Base-by-base conservation (phyloP, 2,329 filamentous ascomycete species). In the Neoascochyta sp. region DNA sequence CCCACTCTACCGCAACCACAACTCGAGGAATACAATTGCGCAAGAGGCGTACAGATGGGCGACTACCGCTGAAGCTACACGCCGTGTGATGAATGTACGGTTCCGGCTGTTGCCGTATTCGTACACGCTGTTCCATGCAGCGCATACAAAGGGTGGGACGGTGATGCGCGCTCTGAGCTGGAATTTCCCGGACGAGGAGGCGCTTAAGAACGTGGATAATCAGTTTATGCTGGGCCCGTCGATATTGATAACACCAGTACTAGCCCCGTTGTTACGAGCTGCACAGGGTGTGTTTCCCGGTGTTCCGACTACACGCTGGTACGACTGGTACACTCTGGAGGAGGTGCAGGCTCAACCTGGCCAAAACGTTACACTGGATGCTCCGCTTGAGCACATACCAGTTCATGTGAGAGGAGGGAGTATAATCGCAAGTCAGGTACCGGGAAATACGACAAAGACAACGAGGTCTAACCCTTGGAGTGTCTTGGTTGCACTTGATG, bases 1-100 rank as follows among this genome's bases (percentile, higher is more conserved):
- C 63, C 78, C 80, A 2, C 84, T 85, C 62, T 84, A 83, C 61
- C 69, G 81, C 9, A 85, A 86, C 59, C 82, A 86, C 64, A 80
- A 80, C 41, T 10, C 50, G 55, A 4, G 81, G 85, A 54, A 81
- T 86, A 54, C 80, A 81, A 53, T 33, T 9, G 18, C 12, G 5
- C 30, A 33, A 18, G 30, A 33, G 22, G 16, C 25, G 4, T 87
- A 86, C 59, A 36, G 43, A 6, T 58, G 53, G 53, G 28, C 46
- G 1, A 40, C 36, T 2, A 80, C 83, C 4, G 68, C 81, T 0
- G 63, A 72, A 16, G 77, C 79, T 1, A 80, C 81, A 2, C 71
- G 69, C 29, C 78, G 74, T 33, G 80, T 76, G 14, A 84, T 86
- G 46, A 71, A 73, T 17, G 78, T 80, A 30, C 73, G 83, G 9